phyloP scores from a whole-genome alignment of 1,284 basidiomycete genomes.

The Marasmius oreades region DNA sequence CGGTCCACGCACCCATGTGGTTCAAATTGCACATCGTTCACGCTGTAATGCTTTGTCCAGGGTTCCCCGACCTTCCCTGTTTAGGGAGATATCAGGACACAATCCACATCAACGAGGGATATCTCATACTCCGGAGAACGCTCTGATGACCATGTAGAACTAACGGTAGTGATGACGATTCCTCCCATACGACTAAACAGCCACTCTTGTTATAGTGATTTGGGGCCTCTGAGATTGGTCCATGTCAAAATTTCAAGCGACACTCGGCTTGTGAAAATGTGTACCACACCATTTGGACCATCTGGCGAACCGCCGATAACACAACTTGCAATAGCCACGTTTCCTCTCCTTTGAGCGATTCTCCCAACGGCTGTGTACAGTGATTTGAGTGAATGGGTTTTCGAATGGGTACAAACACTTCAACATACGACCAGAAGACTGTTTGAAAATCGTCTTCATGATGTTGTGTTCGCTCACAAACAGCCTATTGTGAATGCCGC shows the following conservation, averaged over 20 bases:
- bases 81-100: conserved; percentile 5
- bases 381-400: neutral
- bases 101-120: too few species aligned
- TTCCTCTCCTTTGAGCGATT: conserved; percentile 33
- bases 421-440: conserved; percentile 8
- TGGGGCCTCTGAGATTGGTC: conserved; percentile 23
- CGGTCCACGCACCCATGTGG: conserved; percentile 25
- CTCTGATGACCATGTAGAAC: conserved; percentile 2
- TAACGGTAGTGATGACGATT: conserved; percentile 19
- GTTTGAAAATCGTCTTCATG: neutral
- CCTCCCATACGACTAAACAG: conserved; percentile 32
- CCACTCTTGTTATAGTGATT: conserved; percentile 38
- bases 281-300: conserved; percentile 25
- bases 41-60: conserved; percentile 33
- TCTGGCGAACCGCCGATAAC: conserved; percentile 32
- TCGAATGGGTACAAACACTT: neutral
- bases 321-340: conserved; percentile 33
- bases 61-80: neutral
- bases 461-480: too few species aligned
- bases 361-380: conserved; percentile 34
- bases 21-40: conserved; percentile 39
- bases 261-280: conserved; percentile 7
- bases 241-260: conserved; percentile 4
- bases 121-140: too few species aligned
- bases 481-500: too few species aligned